These are phyloP conservation scores for Paecilomyces niveus DNA, from an alignment of 2,329 filamentous ascomycete genomes.

Conservation along the genomic window DNA sequence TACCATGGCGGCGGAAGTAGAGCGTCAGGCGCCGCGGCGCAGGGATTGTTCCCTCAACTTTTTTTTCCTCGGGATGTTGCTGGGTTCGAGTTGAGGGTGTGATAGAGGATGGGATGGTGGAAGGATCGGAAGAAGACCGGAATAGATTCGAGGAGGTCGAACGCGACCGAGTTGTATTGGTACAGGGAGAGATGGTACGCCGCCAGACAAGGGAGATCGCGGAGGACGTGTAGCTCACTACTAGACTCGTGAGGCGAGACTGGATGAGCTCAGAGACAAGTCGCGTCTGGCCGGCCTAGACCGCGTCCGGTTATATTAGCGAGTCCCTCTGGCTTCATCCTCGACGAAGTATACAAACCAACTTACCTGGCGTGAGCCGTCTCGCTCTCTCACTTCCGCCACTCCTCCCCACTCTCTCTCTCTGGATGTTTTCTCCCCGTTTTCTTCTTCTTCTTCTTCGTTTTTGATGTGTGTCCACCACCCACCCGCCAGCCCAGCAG, in stretches of 20 bases:
- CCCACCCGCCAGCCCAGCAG: no score
- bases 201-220: background rate
- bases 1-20: conserved; percentile 38
- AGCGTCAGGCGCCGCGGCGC: conserved; percentile 20
- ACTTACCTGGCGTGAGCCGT: background rate
- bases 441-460: no score
- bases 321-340: background rate
- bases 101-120: conserved; percentile 1
- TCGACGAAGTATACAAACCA: background rate
- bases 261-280: conserved; percentile 1
- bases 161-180: background rate
- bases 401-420: background rate
- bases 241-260: background rate
- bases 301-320: conserved; percentile 4
- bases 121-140: conserved; percentile 3
- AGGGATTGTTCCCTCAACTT: conserved; percentile 2
- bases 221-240: background rate
- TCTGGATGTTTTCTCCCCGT: no score
- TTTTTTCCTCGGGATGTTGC: background rate
- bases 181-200: background rate
- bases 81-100: conserved; percentile 1
- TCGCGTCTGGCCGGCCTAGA: background rate
- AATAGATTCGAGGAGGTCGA: background rate
- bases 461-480: no score
- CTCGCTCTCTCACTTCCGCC: background rate